These are phyloP conservation scores for Hippophae rhamnoides DNA, from an alignment of 306 rosid species.

Conservation along the genomic window DNA sequence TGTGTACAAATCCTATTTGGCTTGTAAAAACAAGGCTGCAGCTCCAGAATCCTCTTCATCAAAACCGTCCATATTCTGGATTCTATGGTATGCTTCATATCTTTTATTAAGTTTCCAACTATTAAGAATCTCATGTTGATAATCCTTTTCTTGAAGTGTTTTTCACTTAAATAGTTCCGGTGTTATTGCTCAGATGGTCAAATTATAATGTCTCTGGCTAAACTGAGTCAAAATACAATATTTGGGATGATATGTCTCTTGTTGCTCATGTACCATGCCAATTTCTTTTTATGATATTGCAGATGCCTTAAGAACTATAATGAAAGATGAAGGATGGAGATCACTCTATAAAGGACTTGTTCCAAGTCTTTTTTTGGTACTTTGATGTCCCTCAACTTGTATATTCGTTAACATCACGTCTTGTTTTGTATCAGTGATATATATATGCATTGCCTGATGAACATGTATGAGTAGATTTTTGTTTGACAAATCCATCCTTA, in stretches of 20 bases:
- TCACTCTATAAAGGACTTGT: constrained; percentile 81
- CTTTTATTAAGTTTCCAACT: constrained; percentile 27
- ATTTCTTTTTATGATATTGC: constrained; percentile 22
- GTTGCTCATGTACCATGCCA: constrained; percentile 13
- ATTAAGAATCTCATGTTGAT: constrained; percentile 6
- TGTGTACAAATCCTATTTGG: constrained; percentile 92
- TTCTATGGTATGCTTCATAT: constrained; percentile 66
- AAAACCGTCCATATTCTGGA: constrained; percentile 75
- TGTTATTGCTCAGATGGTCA: background rate
- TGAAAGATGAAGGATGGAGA: constrained; percentile 73
- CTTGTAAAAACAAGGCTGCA: constrained; percentile 94
- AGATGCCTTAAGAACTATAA: constrained; percentile 92
- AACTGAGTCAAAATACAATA: background rate
- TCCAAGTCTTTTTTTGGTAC: constrained; percentile 85
- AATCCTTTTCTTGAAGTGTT: background rate
- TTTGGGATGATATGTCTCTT: too few relatives aligned
- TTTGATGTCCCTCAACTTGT: constrained; percentile 24
- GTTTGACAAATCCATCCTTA: too few relatives aligned
- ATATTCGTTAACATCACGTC: background rate
- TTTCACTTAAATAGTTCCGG: background rate
- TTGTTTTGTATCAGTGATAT: constrained; percentile 1
- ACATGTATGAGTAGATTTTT: too few relatives aligned
- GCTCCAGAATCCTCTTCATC: constrained; percentile 95
- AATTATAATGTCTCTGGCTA: background rate
- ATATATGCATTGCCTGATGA: background rate